Conservation (phyloP, 768 basidiomycete species). For the Chalciporus chontae region DNA sequence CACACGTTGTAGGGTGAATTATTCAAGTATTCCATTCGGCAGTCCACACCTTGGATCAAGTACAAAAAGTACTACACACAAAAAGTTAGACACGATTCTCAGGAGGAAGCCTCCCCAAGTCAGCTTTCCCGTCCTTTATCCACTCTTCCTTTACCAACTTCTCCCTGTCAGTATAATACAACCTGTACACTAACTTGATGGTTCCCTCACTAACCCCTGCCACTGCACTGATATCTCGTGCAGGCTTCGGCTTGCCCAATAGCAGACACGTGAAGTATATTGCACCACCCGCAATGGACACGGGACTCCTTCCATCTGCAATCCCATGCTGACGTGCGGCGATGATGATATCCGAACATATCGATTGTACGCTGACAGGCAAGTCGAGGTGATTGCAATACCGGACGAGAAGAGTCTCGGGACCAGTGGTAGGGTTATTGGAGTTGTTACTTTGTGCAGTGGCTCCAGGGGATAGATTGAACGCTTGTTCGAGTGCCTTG, state of each 20-base stretch:
- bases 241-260: constrained; percentile 68
- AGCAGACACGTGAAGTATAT: constrained; percentile 91
- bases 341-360: constrained; percentile 79
- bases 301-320: constrained; percentile 90
- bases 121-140: constrained; percentile 76
- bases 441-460: constrained; percentile 45
- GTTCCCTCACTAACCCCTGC: constrained; percentile 96
- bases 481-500: constrained; percentile 82
- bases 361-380: constrained; percentile 75
- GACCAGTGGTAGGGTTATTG: constrained; percentile 53
- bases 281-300: constrained; percentile 97
- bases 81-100: constrained; percentile 13
- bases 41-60: constrained; percentile 6
- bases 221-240: constrained; percentile 84
- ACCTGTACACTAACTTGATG: constrained; percentile 83
- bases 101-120: constrained; percentile 28
- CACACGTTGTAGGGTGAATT: not conserved
- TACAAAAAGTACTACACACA: not conserved
- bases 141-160: constrained; percentile 83
- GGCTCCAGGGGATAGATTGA: constrained; percentile 83
- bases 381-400: constrained; percentile 93
- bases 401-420: constrained; percentile 86
- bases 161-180: constrained; percentile 71
- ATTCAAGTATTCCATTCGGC: not conserved
- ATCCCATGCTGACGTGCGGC: constrained; percentile 80